These are phyloP conservation scores for Claviceps fusiformis DNA, from an alignment of 2,329 filamentous ascomycete genomes.

Conservation along the genomic window DNA sequence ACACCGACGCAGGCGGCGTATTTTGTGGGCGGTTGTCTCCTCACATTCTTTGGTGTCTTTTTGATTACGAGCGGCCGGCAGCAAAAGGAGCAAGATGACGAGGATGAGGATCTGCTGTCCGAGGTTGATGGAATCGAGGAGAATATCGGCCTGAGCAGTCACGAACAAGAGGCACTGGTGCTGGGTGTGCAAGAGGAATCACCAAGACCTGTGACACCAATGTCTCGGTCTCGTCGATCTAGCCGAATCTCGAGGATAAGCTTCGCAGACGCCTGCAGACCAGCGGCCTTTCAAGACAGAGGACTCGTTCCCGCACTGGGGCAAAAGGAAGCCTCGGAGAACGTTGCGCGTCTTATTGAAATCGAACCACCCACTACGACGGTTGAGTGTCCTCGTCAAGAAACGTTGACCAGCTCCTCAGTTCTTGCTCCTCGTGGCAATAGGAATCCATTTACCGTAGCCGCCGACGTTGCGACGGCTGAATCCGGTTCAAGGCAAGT, in stretches of 20 bases:
- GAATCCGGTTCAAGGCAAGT: constrained; percentile 12
- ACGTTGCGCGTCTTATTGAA: constrained; percentile 19
- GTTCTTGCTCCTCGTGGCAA: constrained; percentile 21
- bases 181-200: constrained; percentile 9
- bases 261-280: constrained; percentile 26
- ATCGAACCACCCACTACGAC: constrained; percentile 25
- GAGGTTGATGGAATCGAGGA: constrained; percentile 49
- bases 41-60: constrained; percentile 96
- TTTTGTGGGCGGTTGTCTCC: constrained; percentile 76
- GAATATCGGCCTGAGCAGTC: constrained; percentile 44
- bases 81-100: constrained; percentile 43
- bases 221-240: constrained; percentile 30
- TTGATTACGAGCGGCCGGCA: constrained; percentile 80
- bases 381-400: constrained; percentile 31
- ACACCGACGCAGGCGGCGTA: constrained; percentile 60
- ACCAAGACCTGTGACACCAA: constrained; percentile 12
- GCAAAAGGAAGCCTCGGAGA: constrained; percentile 13
- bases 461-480: constrained; percentile 20
- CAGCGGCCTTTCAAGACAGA: constrained; percentile 22
- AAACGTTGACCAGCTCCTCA: constrained; percentile 18
- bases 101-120: constrained; percentile 35
- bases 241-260: constrained; percentile 33
- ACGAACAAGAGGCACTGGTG: constrained; percentile 20
- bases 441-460: constrained; percentile 18
- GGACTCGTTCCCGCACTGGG: constrained; percentile 22